Conservation (phyloP, 164 flowering plant species). For the Nymphaea thermarum region DNA sequence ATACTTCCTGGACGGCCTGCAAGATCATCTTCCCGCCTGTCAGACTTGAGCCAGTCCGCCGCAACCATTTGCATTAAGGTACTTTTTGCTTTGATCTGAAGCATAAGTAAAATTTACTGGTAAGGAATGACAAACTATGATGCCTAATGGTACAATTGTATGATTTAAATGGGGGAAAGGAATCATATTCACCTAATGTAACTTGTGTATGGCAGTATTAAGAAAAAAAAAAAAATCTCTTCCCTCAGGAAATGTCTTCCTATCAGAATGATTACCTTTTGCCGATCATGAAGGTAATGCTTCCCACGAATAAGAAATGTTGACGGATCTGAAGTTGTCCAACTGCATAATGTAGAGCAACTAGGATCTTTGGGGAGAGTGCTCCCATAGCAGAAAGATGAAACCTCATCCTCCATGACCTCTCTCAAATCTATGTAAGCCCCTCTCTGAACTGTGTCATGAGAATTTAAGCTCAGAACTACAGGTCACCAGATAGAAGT, state of each 20-base stretch:
- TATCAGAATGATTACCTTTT: conserved; percentile 16
- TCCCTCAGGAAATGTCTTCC: background rate
- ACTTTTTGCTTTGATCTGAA: conserved; percentile 55
- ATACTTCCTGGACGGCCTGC: conserved; percentile 64
- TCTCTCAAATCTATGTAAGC: conserved; percentile 48
- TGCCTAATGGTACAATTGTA: background rate
- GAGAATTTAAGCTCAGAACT: conserved; percentile 4
- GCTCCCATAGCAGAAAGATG: conserved; percentile 27
- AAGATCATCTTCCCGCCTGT: conserved; percentile 75
- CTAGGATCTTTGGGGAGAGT: conserved; percentile 35
- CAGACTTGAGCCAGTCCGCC: conserved; percentile 82
- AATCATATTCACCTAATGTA: no score
- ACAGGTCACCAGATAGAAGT: background rate
- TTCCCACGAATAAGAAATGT: conserved; percentile 45
- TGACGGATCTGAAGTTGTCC: conserved; percentile 37
- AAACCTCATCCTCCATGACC: conserved; percentile 18
- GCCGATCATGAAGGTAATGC: conserved; percentile 28
- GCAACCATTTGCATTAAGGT: conserved; percentile 82
- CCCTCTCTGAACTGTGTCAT: conserved; percentile 47
- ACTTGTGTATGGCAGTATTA: background rate
- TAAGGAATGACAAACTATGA: background rate
- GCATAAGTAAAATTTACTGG: background rate
- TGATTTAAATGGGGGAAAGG: background rate
- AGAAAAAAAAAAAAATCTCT: background rate
- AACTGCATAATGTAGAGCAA: conserved; percentile 29